Base-by-base conservation (phyloP, 2,329 filamentous ascomycete species). In the Phialemonium atrogriseum region DNA sequence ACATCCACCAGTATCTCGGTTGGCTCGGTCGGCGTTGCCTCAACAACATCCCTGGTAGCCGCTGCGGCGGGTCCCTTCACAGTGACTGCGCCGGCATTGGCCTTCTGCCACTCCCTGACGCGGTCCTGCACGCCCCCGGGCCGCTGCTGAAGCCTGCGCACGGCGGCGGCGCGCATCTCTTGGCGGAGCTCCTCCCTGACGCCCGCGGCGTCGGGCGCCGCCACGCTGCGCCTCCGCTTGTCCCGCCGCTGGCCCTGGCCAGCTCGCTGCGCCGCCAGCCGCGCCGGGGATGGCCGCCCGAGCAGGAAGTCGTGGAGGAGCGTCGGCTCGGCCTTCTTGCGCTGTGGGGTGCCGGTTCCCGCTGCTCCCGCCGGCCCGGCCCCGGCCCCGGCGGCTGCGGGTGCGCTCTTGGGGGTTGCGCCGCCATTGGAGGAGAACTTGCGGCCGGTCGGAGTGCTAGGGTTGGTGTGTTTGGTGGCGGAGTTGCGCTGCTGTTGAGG, bases 81-180 rank as follows among this genome's bases (percentile, higher is more conserved):
- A 33, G 45, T 50, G 56, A 80, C 70, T 16, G 78, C 80, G 5
- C 72, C 70, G 20, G 80, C 82, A 48, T 82, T 85, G 43, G 79
- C 67, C 49, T 80, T 80, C 56, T 94, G 86, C 87, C 87, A 94
- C 56, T 80, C 73, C 45, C 79, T 80, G 32, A 94, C 84, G 47
- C 87, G 78, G 43, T 84, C 81, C 40, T 74, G 74, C 28, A 93
- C 82, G n/a, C 73, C 73, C 4, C 72, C 70, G 0, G 75, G 82
- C n/a, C n/a, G n/a, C 48, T 62, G 73, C 57, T 63, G 77, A 44
- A 75, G 65, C 56, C 62, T 76, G 51, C 58, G 68, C 32, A 70
- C 73, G n/a, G 66, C 56, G 6, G 63, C 72, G 43, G 77, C 63
- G 32, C 69, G 70, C 70, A 75, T 75, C 44, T 74, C 69, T 26